phyloP scores from a whole-genome alignment of 75 land plant genomes.

The Larix kaempferi region DNA sequence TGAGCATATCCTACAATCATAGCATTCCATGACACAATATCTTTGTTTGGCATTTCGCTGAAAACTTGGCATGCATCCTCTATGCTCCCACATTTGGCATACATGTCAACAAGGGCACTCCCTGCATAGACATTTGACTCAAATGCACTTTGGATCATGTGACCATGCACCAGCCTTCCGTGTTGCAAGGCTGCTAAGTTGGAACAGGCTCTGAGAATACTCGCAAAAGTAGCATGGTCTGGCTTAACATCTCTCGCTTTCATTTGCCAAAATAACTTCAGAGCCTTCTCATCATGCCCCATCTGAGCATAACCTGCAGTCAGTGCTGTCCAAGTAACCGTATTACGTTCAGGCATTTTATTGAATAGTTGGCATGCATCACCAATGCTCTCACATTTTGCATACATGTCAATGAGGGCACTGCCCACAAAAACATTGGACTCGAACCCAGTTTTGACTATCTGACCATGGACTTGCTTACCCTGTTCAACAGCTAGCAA shows the following conservation, averaged over 20 bases:
- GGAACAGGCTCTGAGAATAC: slow-evolving; percentile 20
- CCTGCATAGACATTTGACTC: background rate
- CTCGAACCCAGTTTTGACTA: slow-evolving; percentile 19
- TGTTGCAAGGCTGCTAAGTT: slow-evolving; percentile 12
- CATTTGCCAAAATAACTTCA: slow-evolving; percentile 27
- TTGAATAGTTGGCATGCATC: slow-evolving; percentile 33
- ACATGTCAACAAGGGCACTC: background rate
- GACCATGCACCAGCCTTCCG: slow-evolving; percentile 5
- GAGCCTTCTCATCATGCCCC: slow-evolving; percentile 25
- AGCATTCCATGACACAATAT: slow-evolving; percentile 16
- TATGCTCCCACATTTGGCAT: slow-evolving; percentile 6
- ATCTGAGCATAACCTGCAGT: slow-evolving; percentile 33
- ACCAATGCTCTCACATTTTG: slow-evolving; percentile 31
- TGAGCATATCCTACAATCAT: slow-evolving; percentile 38
- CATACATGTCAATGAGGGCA: slow-evolving; percentile 39
- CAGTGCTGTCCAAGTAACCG: slow-evolving; percentile 36
- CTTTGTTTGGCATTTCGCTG: too few relatives aligned
- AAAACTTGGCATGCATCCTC: background rate
- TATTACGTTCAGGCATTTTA: slow-evolving; percentile 13
- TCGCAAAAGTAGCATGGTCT: slow-evolving; percentile 13
- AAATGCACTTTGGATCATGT: slow-evolving; percentile 5
- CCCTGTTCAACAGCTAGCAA: slow-evolving; percentile 26
- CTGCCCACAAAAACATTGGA: slow-evolving; percentile 13
- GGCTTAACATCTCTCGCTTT: slow-evolving; percentile 11
- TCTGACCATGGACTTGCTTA: slow-evolving; percentile 20